phyloP scores from a whole-genome alignment of 306 rosid genomes.

The Cicer pinnatifidum region DNA sequence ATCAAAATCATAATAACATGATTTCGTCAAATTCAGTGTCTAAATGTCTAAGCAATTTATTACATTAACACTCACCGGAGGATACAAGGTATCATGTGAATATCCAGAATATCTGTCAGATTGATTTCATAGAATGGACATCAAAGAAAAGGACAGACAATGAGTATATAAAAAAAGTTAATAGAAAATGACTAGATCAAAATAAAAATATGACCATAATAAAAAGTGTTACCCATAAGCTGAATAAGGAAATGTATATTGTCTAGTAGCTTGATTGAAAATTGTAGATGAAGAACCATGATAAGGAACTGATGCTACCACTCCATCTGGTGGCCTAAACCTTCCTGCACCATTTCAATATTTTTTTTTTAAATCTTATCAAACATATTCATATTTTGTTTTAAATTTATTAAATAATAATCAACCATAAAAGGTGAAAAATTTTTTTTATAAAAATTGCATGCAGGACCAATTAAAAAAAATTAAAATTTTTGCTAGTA shows the following conservation, averaged over 20 bases:
- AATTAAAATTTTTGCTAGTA: neutral
- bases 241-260: conserved; percentile 81
- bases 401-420: conserved; percentile 37
- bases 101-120: conserved; percentile 77
- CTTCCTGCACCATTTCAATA: conserved; percentile 55
- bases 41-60: neutral
- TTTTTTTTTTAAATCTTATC: neutral
- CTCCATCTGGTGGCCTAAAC: conserved; percentile 70
- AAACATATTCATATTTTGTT: conserved; percentile 7
- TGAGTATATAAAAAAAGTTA: neutral
- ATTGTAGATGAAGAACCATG: conserved; percentile 73
- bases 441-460: neutral
- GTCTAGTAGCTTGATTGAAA: conserved; percentile 70
- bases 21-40: neutral
- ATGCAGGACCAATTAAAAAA: neutral
- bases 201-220: neutral
- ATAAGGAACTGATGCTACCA: conserved; percentile 65
- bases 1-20: neutral
- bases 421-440: conserved; percentile 27
- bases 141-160: neutral
- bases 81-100: conserved; percentile 72
- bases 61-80: conserved; percentile 56
- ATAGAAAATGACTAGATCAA: conserved; percentile 12
- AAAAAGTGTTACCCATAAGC: conserved; percentile 67
- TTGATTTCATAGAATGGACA: conserved; percentile 11